Base-by-base conservation (phyloP, 2,329 filamentous ascomycete genomes). In the Macroventuria anomochaeta region DNA sequence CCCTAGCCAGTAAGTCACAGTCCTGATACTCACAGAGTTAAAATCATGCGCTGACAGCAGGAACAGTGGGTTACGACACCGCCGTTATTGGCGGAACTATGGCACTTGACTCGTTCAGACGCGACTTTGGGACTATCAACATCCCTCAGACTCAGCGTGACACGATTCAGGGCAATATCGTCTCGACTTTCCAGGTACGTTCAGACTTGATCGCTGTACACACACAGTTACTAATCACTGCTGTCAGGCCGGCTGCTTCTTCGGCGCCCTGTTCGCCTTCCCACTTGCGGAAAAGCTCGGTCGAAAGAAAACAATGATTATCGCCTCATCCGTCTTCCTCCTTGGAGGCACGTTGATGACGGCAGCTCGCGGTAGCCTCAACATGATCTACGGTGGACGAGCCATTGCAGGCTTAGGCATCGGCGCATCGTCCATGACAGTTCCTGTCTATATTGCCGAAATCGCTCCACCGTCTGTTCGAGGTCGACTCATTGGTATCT, bases 401-500 rank as follows among this genome's bases (percentile, higher is more conserved):
- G 73, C 69, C 12, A 59, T 75, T 46, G 73, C 73, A 13, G 74
- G 74, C n/a, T 59, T 75, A 6, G 74, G 74, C 10, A 75, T 76
- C 34, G 73, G 74, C 6, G 69, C 70, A 42, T 72, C 68, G 5
- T 74, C 71, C 15, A 69, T 75, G 46, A 68, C 71, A 12, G 71
- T 75, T 8, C 74, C 74, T 6, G 69, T 76, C 17, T 76, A 74
- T 46, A 75, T 76, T 44, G 70, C 72, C 7, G 74, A 76, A 44
- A 73, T 66, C 7, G 66, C 84, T 0, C 86, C 86, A 2, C 85
- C 85, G 0, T 84, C 85, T 3, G 81, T 88, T 39, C 81, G 87
- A 57, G 86, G 86, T 15, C 80, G 85, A 2, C 78, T 89, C 1
- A 84, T 88, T 20, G 86, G 86, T 44, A 81, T 88, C 46, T 89